phyloP scores from a whole-genome alignment of 805 yeast species.

The Pichia heedii region DNA sequence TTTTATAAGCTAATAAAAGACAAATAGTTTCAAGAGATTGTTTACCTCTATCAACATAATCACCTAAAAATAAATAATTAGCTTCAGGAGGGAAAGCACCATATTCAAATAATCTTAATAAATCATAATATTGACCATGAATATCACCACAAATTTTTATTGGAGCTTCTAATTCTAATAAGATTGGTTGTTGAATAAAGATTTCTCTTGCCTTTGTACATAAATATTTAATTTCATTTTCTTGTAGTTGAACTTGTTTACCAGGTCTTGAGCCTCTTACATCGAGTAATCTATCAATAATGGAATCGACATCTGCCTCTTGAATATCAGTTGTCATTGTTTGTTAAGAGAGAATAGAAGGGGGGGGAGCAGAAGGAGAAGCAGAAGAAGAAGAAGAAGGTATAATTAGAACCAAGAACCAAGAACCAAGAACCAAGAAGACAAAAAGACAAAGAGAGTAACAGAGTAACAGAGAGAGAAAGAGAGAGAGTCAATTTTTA shows the following conservation, averaged over 20 bases:
- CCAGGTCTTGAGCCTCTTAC: conserved; percentile 99
- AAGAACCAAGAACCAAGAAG: no score
- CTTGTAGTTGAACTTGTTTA: conserved; percentile 87
- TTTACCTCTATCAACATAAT: conserved; percentile 97
- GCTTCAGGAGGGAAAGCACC: conserved; percentile 99
- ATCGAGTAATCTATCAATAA: conserved; percentile 91
- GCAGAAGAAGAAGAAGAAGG: background rate
- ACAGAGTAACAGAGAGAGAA: no score
- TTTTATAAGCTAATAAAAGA: conserved; percentile 86
- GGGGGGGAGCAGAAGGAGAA: conserved; percentile 1
- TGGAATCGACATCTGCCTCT: conserved; percentile 94
- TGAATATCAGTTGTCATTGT: conserved; percentile 22
- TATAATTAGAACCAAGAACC: no score
- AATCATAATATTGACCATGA: conserved; percentile 96
- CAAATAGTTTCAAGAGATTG: conserved; percentile 96
- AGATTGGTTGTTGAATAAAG: conserved; percentile 94
- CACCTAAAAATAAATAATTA: conserved; percentile 90
- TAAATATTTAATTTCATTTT: conserved; percentile 86
- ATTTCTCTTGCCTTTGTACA: conserved; percentile 98
- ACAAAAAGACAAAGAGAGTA: background rate
- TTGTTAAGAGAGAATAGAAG: background rate
- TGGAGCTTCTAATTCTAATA: conserved; percentile 94
- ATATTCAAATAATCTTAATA: conserved; percentile 89
- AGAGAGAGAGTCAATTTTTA: no score
- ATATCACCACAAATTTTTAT: conserved; percentile 96